Base-by-base conservation (phyloP, 225 moss, liverwort and hornwort species). In the Climacium dendroides region DNA sequence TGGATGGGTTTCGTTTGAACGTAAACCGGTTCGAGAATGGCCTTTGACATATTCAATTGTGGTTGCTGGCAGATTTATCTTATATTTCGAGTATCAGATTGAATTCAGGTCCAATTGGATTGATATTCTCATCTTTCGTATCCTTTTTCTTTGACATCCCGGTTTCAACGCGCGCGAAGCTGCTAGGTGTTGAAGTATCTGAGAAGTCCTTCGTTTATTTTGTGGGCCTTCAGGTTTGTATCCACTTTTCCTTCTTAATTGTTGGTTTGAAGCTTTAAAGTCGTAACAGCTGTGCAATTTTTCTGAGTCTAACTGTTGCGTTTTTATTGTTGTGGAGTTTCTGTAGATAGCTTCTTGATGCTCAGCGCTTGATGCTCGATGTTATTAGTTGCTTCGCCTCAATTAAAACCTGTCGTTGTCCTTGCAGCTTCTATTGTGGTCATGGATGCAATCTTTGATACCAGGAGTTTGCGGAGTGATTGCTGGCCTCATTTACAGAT, bases 161-260 rank as follows among this genome's bases (percentile, higher is more conserved):
- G 53, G 91, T 89, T 85, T 94, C 97, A 39, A 95, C 96, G 82
- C 92, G 93, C 80, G 91, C 92, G 88, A 93, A 94, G 85, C 89
- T 98, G 72, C 92, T 96, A 84, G 93, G 96, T 22, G 86, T 88
- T 37, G 89, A 92, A 66, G 90, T 98, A 79, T 98, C 97, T 58
- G 96, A 98, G 92, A 98, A 98, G 86, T 95, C 96, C 57, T 98
- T 98, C 84, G 93, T 98, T 48, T 98, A 98, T 83, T 91, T 95
- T 54, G 95, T 93, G 11, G 97, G 97, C 71, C 87, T 96, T 55
- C 97, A 96, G 97, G 97, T 91, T 74, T 77, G 84, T 93, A 48
- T 71, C 15, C 22, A 23, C 65, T 47, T 85, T 73, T 87, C 53
- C 67, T 84, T 65, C 85, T 55, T n/a, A 55, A 35, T 37, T 54